Base-by-base conservation (phyloP, 441 rosid species). In the Erodium chrysanthum region DNA sequence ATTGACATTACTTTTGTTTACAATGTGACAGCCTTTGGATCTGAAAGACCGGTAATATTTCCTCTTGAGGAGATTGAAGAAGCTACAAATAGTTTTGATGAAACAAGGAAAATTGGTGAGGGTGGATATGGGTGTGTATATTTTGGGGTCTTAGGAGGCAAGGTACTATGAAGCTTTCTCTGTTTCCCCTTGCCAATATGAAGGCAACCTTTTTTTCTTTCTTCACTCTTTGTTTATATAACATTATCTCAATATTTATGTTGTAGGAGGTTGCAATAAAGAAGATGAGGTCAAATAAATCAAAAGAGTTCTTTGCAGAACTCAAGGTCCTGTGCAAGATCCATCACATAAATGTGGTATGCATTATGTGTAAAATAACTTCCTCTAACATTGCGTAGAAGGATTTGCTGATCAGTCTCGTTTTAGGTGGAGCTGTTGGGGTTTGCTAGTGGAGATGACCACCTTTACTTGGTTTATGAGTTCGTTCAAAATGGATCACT, bases 221-320 rank as follows among this genome's bases (percentile, higher is more conserved):
- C 3, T 27, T 27, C 29, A 27, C 29, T 27, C 29, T 27, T 27
- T 25, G 22, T 10, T 29, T 64, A 2, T 17, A n/a, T 8, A 31
- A 50, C 56, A 54, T 64, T 67, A 67, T 56, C 29, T 20, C 20
- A 10, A 8, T 56, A 7, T 56, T 56, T 8, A 56, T 56, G 4
- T 2, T 20, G 14, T 58, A 84, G 88, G 89, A 86, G 77, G 89
- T 81, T 68, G 94, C 90, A 7, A 74, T 84, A 73, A 86, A 86
- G 90, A 78, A 84, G 83, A 88, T 84, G 94, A 78, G 73, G 76
- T 85, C 88, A 2, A 88, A 75, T 77, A 86, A 86, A 69, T 83
- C 88, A 23, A 84, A 77, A 64, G 86, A 88, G 79, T 88, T 85
- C 74, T 83, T 83, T 20, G 85, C 84, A 15, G 86, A 88, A 80